A percentile compares a stretch with the other conserved stretches of the same genome.
These are phyloP conservation scores for Westerdykella aurantiaca DNA, from an alignment of 2,329 filamentous ascomycete genomes.

Conservation along the genomic window DNA sequence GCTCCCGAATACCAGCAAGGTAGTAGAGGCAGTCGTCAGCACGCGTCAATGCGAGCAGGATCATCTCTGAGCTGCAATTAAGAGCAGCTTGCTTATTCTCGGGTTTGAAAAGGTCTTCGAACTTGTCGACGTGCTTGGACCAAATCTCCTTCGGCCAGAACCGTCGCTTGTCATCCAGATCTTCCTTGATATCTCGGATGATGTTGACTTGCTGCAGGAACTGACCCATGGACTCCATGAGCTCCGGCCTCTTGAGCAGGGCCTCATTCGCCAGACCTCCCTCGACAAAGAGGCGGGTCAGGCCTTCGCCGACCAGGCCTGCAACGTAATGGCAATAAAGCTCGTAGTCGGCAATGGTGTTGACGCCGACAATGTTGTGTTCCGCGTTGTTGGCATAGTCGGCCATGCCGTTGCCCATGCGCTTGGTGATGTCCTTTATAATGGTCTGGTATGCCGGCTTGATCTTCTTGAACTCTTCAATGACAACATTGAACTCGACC, in stretches of 20 bases:
- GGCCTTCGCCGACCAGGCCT: slow-evolving; percentile 92
- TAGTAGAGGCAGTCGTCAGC: slow-evolving; percentile 96
- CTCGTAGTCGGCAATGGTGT: slow-evolving; percentile 85
- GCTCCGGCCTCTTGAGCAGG: slow-evolving; percentile 67
- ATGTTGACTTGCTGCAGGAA: slow-evolving; percentile 99
- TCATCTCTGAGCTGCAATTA: slow-evolving; percentile 87
- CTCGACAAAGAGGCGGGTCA: slow-evolving; percentile 85
- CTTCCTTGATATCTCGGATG: slow-evolving; percentile 90
- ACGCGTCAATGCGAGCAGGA: slow-evolving; percentile 79
- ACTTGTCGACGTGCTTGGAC: slow-evolving; percentile 88
- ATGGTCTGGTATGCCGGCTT: slow-evolving; percentile 79
- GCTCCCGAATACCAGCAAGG: slow-evolving; percentile 87
- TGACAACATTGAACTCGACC: slow-evolving; percentile 83
- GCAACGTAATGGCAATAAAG: slow-evolving; percentile 97
- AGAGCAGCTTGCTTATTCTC: slow-evolving; percentile 72
- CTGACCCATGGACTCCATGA: slow-evolving; percentile 94
- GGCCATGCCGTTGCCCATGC: slow-evolving; percentile 99
- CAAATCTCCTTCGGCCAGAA: slow-evolving; percentile 98
- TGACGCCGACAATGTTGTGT: slow-evolving; percentile 70
- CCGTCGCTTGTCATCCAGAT: slow-evolving; percentile 76
- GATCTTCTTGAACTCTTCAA: slow-evolving; percentile 80
- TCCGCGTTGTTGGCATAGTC: slow-evolving; percentile 86
- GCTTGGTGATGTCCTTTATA: slow-evolving; percentile 84
- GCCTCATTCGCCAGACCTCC: slow-evolving; percentile 80
- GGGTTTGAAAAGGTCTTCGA: slow-evolving; percentile 83